Evolutionary conservation across 2,329 filamentous ascomycete species (phyloP), one percentile per base, ranked within the genome.

Genomic region (Tolypocladium guangdongense): DNA sequence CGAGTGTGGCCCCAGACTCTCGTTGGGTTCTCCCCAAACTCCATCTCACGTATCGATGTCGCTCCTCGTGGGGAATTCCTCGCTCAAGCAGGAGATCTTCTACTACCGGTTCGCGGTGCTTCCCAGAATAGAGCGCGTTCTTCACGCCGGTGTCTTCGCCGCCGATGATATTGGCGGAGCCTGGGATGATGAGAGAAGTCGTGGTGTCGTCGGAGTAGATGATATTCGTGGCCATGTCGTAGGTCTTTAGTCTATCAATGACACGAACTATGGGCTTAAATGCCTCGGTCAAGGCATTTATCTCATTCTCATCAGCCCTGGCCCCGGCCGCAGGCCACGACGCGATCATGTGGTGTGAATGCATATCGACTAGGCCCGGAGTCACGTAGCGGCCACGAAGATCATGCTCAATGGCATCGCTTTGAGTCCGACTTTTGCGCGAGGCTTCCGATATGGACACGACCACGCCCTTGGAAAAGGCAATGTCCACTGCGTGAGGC

Each of bases 321-420:
- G 59, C 60, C n/a, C 49, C 47, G 2, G 68, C 54, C 16, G 54
- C 37, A 0, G 72, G 73, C 68, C 69, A 74, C 20, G 61, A 37
- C 10, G 55, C 53, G 2, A 66, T 48, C 24, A 69, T 60, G 55
- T 73, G 70, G 58, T 75, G 73, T 2, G 72, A 74, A 59, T 76
- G 73, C 66, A 75, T 70, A 56, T 75, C 73, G 2, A 76, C 67
- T 5, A 76, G 58, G 1, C 73, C 73, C 0, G 72, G 72, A 0
- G 72, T 75, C 30, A 75, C 68, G 56, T 67, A 68, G 49, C 65
- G 64, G 7, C 73, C 71, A 33, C 61, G 57, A 36, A 74, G 52
- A 41, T 72, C 55, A 35, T 64, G 59, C 22, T 64, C 63, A 36
- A 57, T 45, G 12, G 54, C 58, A n/a, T 55, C 55, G 18, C 27